Conservation (phyloP, 169 alveolate genomes). For the Hepatocystis sp. region DNA sequence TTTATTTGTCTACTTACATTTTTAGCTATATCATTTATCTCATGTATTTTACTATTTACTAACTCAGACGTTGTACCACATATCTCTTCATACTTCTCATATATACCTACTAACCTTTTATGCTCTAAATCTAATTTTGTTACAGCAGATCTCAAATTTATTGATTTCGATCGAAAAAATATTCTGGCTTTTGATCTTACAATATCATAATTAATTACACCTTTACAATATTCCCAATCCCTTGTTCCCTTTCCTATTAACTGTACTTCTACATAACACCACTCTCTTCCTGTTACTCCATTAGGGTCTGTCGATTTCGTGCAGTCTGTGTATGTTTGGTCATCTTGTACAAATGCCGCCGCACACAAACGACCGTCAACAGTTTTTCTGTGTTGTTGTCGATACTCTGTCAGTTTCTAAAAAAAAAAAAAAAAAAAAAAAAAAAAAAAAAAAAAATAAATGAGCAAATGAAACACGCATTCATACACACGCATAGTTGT, state of each 20-base stretch:
- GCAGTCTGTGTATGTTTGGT: conserved; percentile 92
- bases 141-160: conserved; percentile 41
- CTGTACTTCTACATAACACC: conserved; percentile 95
- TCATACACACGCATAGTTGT: too few relatives aligned
- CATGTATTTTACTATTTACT: conserved; percentile 78
- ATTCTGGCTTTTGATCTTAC: conserved; percentile 85
- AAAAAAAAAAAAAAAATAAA: conserved; percentile 3
- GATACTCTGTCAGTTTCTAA: conserved; percentile 91
- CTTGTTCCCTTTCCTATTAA: conserved; percentile 91
- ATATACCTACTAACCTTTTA: conserved; percentile 51
- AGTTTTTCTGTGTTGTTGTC: conserved; percentile 93
- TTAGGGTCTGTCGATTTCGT: conserved; percentile 92
- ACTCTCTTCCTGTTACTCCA: conserved; percentile 90
- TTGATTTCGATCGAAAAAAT: conserved; percentile 58
- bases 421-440: conserved; percentile 2
- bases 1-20: conserved; percentile 61
- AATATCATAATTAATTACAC: conserved; percentile 85
- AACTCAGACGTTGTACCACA: conserved; percentile 81
- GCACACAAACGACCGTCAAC: conserved; percentile 93
- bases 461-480: background rate
- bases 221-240: conserved; percentile 93
- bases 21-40: conserved; percentile 81
- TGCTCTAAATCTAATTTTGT: conserved; percentile 38
- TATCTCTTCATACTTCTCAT: conserved; percentile 65
- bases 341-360: conserved; percentile 94